Conservation (phyloP, 441 rosid genomes). For the Brassica balearica region DNA sequence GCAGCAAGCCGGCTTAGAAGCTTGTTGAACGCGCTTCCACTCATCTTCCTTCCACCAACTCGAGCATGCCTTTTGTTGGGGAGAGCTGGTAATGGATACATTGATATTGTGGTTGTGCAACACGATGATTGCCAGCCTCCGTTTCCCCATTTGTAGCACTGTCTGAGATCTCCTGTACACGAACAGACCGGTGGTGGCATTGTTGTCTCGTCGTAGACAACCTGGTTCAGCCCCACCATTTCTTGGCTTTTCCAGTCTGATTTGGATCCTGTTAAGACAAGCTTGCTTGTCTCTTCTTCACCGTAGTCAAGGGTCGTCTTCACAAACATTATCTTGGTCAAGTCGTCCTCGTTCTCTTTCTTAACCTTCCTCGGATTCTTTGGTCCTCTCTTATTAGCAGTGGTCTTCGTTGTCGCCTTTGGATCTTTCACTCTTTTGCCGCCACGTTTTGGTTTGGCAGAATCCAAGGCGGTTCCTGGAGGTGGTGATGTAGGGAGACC, state of each 20-base stretch:
- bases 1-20: constrained; percentile 91
- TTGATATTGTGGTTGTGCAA: constrained; percentile 88
- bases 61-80: constrained; percentile 94
- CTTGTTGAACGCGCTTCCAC: constrained; percentile 96
- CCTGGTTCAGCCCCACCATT: constrained; percentile 84
- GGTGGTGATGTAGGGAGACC: constrained; percentile 41
- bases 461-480: constrained; percentile 51
- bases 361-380: constrained; percentile 72
- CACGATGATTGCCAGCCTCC: constrained; percentile 99
- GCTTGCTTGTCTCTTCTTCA: constrained; percentile 57
- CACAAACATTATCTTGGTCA: constrained; percentile 64
- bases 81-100: constrained; percentile 85
- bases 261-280: constrained; percentile 55
- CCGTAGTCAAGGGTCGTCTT: constrained; percentile 65
- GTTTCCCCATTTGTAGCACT: constrained; percentile 98
- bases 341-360: constrained; percentile 79
- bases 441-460: constrained; percentile 68
- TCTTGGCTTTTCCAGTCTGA: constrained; percentile 87
- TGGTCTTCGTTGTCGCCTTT: constrained; percentile 44
- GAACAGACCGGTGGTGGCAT: constrained; percentile 96
- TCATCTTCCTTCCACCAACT: constrained; percentile 97
- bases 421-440: constrained; percentile 76
- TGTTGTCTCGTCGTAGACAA: constrained; percentile 82
- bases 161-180: constrained; percentile 84
- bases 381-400: constrained; percentile 68